Base-by-base conservation (phyloP, 306 rosid species). In the Oxytropis ochrocephala region DNA sequence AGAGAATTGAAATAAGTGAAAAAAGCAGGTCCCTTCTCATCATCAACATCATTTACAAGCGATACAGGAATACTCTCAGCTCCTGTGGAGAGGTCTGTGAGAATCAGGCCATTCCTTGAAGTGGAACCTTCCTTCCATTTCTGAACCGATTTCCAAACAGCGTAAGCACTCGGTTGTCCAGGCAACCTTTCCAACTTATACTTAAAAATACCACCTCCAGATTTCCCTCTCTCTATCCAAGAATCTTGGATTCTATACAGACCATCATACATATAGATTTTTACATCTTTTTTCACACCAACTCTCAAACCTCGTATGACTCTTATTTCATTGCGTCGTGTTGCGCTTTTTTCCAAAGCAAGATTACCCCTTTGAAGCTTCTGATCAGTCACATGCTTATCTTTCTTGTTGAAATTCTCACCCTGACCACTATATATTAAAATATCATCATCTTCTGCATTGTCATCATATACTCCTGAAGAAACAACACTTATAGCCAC, bases 311-410 rank as follows among this genome's bases (percentile, higher is more conserved):
- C 95, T 11, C 95, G 84, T 29, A 85, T 81, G 33, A 88, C 91
- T 79, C 95, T 80, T 13, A 88, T 67, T 52, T 81, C 91, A 56
- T 85, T 84, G 6, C 66, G 71, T 6, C 81, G 79, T 3, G 64
- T 53, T 13, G 79, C 47, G 75, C 87, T 88, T 75, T 39, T 83
- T 41, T 88, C 85, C 53, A 88, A 75, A 51, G 95, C 85, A 49
- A 88, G 95, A 78, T 88, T 88, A 13, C 95, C 91, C 76, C 95
- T 75, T 56, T 78, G 81, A 79, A 88, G 95, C 85, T 85, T 88
- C 83, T 88, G 91, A 78, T 88, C 91, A 72, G 58, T 14, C 54
- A 16, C 74, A 11, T 64, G 65, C 71, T 75, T 88, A 5, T 85
- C 90, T 66, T 75, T 85, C 75, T 73, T 85, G 47, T 67, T 72